A percentile compares a stretch with the other conserved stretches of the same genome.
These are phyloP conservation scores for Gossypium laxum DNA, from an alignment of 441 rosid genomes.

Conservation along the genomic window DNA sequence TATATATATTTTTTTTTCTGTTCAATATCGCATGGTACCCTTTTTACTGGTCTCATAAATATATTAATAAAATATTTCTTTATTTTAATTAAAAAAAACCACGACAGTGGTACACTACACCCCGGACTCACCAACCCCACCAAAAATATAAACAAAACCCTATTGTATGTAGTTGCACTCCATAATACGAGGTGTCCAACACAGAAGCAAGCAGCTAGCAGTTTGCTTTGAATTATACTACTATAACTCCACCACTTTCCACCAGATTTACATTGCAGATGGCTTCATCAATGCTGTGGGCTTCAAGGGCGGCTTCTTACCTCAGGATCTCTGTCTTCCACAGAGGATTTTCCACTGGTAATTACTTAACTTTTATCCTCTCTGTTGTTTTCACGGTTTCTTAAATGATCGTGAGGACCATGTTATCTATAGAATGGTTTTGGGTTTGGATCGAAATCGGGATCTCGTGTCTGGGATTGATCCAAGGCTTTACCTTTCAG, in stretches of 20 bases:
- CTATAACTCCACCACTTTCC: not conserved
- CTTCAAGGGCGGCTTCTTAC: slow-evolving; percentile 76
- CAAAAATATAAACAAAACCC: not conserved
- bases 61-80: not conserved
- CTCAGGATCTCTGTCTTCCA: slow-evolving; percentile 66
- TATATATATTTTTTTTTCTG: too few relatives aligned
- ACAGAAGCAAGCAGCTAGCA: not conserved
- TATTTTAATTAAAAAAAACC: not conserved
- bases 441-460: not conserved
- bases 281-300: slow-evolving; percentile 71
- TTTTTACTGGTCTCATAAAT: not conserved
- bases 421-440: not conserved
- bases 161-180: not conserved
- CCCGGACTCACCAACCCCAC: not conserved
- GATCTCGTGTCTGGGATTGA: not conserved
- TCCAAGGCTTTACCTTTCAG: not conserved
- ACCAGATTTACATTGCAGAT: slow-evolving; percentile 21
- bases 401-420: slow-evolving; percentile 5
- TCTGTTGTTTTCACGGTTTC: slow-evolving; percentile 2
- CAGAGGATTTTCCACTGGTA: slow-evolving; percentile 68
- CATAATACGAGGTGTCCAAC: too few relatives aligned
- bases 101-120: not conserved
- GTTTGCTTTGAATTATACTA: not conserved
- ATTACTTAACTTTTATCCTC: not conserved
- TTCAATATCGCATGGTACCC: not conserved